Evolutionary conservation across 1,284 basidiomycete species (phyloP), one percentile per base, ranked within the genome.

Genomic region (Agroathelia rolfsii): DNA sequence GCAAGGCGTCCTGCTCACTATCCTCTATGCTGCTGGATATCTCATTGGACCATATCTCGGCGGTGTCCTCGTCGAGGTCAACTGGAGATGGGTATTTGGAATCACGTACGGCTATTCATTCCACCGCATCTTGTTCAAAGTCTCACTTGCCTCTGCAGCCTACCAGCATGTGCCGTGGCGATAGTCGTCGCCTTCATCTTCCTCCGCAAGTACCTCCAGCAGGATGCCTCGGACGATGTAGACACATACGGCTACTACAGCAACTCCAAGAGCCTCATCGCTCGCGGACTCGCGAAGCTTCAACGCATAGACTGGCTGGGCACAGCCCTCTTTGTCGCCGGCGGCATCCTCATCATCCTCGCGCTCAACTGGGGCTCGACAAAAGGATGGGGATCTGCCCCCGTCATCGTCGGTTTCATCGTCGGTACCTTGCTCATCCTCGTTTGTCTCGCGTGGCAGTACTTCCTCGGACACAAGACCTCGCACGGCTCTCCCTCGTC

Each of bases 51-150:
- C 60, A 1, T 42, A 55, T 28, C 58, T 61, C 16, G 59, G 60
- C 2, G 60, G 58, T 11, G 54, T 41, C 6, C 45, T 62, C 3
- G 41, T 50, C 13, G 45, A 43, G 3, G 43, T 57, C 5, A 51
- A 49, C 12, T 61, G 58, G 46, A 50, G 59, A 13, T 62, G 59
- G 59, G 50, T 62, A 14, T 62, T 62, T 35, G 59, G 52, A 3
- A 61, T 62, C 46, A 62, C 61, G 58, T 58, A 32, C 15, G 56
- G n/a, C 45, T 4, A 16, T 10, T 6, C 16, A 15, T 5, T 20
- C 17, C 23, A 19, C 14, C n/a, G 6, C 18, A n/a, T 8, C n/a
- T 26, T 19, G 15, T 10, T 21, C 23, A 5, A 33, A 35, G 11
- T 26, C 13, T 32, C 7, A 25, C 18, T 23, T n/a, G n/a, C 23